phyloP scores from a whole-genome alignment of 2,329 filamentous ascomycete species.

The Thyridium curvatum region DNA sequence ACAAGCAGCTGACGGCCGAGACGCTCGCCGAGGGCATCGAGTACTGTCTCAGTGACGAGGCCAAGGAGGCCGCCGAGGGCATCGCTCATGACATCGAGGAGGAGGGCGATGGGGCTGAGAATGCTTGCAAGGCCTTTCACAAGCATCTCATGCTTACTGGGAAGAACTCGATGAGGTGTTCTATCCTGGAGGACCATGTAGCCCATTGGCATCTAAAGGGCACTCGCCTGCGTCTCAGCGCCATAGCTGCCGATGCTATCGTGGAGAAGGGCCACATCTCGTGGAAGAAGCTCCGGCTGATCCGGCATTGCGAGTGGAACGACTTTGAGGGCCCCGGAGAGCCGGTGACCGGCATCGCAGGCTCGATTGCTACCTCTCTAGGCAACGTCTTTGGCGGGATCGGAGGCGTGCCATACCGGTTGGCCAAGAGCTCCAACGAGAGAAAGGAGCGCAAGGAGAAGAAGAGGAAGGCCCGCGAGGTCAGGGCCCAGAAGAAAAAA shows the following conservation, averaged over 20 bases:
- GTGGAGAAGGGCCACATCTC: slow-evolving; percentile 54
- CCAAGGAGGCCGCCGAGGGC: slow-evolving; percentile 46
- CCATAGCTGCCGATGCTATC: slow-evolving; percentile 59
- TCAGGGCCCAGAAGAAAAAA: slow-evolving; percentile 12
- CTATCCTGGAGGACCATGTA: slow-evolving; percentile 54
- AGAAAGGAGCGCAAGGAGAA: slow-evolving; percentile 44
- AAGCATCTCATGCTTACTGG: slow-evolving; percentile 47
- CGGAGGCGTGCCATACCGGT: slow-evolving; percentile 55
- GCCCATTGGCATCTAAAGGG: slow-evolving; percentile 62
- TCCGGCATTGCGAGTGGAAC: slow-evolving; percentile 68
- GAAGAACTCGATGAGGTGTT: slow-evolving; percentile 55
- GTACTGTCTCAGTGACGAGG: slow-evolving; percentile 57
- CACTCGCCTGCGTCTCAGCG: slow-evolving; percentile 53
- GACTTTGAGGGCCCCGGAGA: slow-evolving; percentile 72
- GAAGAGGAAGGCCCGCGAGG: slow-evolving; percentile 22
- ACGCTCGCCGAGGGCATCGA: slow-evolving; percentile 65
- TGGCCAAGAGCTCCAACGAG: slow-evolving; percentile 52
- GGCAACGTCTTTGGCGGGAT: slow-evolving; percentile 56
- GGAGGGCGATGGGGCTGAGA: slow-evolving; percentile 63
- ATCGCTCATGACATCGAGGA: slow-evolving; percentile 55
- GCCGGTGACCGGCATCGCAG: slow-evolving; percentile 60
- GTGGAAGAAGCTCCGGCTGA: slow-evolving; percentile 57
- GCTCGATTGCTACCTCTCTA: slow-evolving; percentile 53
- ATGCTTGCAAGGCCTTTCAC: slow-evolving; percentile 64
- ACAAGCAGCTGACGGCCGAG: slow-evolving; percentile 59